Base-by-base conservation (phyloP, 495 filamentous ascomycete genomes). In the Aspergillus steynii region DNA sequence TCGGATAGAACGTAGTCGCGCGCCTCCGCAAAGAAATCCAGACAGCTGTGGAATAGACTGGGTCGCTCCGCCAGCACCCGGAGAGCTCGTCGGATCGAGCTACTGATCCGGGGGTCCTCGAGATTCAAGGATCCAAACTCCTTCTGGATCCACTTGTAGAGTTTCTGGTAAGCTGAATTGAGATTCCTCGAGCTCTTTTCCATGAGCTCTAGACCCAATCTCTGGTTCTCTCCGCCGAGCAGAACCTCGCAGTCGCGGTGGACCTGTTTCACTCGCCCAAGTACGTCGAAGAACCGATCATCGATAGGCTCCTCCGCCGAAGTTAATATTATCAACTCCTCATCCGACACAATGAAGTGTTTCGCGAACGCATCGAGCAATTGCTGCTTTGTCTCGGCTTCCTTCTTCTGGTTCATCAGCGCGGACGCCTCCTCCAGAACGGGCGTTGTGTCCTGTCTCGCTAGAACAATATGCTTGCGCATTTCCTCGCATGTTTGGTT, bases 101-200 rank as follows among this genome's bases (percentile, higher is more conserved):
- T 84, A 66, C 88, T 93, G 64, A 99, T 93, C 60, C 96, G 92
- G 4, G 94, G 94, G 68, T 93, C 96, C 71, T 98, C 96, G 12
- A 99, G 83, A 70, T 97, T 96, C 50, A 98, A 74, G 1, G 88
- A 87, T 71, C 93, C 94, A 78, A 99, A 93, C 67, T 98, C 93
- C 34, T 88, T 86, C 72, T 97, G 93, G 8, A 96, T 88, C 96
- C 96, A 98, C 61, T 88, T 84, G 72, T 94, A 96, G 9, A 98
- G 81, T 72, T 97, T 98, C 73, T 98, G 94, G 69, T 96, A 98
- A 12, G 90, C 94, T 12, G 82, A 83, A 70, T 96, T 95, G n/a
- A 99, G 83, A 46, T 90, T 85, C 58, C 88, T 87, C 12, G 91
- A 90, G 58, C 87, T 91, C 74, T 92, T 85, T 56, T 97, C 95